A percentile compares a stretch with the other conserved stretches of the same genome.
phyloP scores from a whole-genome alignment of 73 alveolate species.

The Paramecium sonneborni region DNA sequence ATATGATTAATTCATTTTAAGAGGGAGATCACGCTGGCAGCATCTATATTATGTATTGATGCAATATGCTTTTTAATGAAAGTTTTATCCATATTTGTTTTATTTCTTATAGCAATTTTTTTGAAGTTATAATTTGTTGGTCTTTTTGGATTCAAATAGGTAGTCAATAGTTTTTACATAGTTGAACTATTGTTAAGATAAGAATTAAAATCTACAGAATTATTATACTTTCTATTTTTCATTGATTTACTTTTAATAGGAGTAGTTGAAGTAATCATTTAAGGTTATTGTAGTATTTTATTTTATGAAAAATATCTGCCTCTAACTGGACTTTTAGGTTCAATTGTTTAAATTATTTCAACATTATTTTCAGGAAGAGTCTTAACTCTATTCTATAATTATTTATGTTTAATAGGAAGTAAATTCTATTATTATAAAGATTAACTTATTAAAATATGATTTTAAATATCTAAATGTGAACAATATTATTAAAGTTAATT shows the following conservation, averaged over 20 bases:
- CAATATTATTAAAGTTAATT: neutral
- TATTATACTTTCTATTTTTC: constrained; percentile 15
- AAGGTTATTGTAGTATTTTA: neutral
- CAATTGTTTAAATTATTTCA: neutral
- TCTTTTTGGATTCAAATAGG: neutral
- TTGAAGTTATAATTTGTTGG: neutral
- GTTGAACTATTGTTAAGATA: neutral
- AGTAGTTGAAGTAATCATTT: neutral
- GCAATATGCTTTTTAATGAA: constrained; percentile 10
- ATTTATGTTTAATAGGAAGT: neutral
- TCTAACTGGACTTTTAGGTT: neutral
- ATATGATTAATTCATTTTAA: neutral
- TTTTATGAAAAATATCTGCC: constrained; percentile 10
- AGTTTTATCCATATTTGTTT: neutral
- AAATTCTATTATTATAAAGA: neutral
- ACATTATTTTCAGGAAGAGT: constrained; percentile 13
- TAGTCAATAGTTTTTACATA: neutral
- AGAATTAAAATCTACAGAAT: neutral
- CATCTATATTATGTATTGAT: constrained; percentile 2
- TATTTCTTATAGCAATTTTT: neutral
- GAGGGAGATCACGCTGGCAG: constrained; percentile 22
- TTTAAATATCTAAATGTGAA: neutral
- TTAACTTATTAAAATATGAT: neutral
- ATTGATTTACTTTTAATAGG: neutral
- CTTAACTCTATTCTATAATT: neutral